Evolutionary conservation across 2,329 filamentous ascomycete genomes (phyloP), one percentile per base, ranked within the genome.

Genomic region (Tolypocladium tropicale): DNA sequence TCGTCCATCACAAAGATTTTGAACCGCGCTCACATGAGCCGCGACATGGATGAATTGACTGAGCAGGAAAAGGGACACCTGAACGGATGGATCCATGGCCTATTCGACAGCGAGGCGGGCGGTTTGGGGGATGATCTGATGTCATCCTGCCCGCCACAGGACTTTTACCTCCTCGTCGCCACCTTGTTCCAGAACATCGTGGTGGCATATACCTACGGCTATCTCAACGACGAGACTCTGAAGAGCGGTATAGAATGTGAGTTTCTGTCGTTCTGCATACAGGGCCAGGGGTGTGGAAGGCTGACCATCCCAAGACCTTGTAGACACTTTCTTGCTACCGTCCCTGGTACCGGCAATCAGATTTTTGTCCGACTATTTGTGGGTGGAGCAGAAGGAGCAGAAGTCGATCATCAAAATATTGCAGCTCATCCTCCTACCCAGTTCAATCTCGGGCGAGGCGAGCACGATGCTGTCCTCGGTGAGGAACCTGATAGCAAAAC

Each of bases 71-170:
- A 80, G 46, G 79, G 74, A 4, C 84, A 90, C 61, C 73, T 94
- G 0, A 79, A 79, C 49, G 84, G 83, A 32, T 95, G 90, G 89
- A 84, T 93, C 25, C 82, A 83, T 33, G 88, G 88, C 0, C 78
- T 95, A 3, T 93, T 90, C 62, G 85, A 89, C 60, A 83, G 81
- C 9, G 88, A 92, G 62, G 81, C 83, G 14, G 82, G 84, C 37
- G 88, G 87, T 0, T 80, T 94, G 3, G 84, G 84, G 9, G 89
- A 94, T 63, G 89, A 93, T 57, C 74, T 93, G 9, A 89, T 93
- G 82, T 85, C 88, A 10, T 88, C 87, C 1, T 94, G 89, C 63
- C 84, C 86, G 1, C 90, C 90, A 1, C 89, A 92, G 65, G 85
- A 91, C 41, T 94, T 94, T 66, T 93, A 93, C 63, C 73, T 89